A percentile compares a stretch with the other conserved stretches of the same genome.
Conservation (phyloP, 2,329 filamentous ascomycete species). For the Aspergillus spinulosporus region DNA sequence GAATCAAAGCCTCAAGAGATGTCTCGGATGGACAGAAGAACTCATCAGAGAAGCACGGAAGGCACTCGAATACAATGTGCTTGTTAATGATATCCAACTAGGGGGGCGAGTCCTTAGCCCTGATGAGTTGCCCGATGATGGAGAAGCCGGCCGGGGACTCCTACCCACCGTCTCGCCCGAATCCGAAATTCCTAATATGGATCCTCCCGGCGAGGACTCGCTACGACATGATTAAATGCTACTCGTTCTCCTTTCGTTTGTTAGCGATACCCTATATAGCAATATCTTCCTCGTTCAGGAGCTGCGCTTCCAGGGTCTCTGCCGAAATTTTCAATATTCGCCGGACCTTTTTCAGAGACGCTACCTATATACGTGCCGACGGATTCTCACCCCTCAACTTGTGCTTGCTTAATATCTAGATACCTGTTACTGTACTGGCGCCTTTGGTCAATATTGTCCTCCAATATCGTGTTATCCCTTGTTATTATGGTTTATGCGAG, state of each 20-base stretch:
- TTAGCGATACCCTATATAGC: conserved; percentile 6
- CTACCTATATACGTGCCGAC: neutral
- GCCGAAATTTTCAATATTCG: neutral
- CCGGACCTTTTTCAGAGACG: neutral
- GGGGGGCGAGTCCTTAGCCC: conserved; percentile 75
- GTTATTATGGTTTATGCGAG: conserved; percentile 14
- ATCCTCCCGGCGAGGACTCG: neutral
- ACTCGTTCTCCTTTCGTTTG: conserved; percentile 8
- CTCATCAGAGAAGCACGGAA: conserved; percentile 86
- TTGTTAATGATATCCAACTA: conserved; percentile 74
- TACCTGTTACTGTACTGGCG: conserved; percentile 5
- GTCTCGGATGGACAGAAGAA: conserved; percentile 84
- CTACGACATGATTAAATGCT: neutral
- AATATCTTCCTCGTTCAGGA: neutral
- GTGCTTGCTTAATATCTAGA: neutral
- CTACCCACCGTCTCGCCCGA: conserved; percentile 1
- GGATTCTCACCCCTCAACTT: neutral
- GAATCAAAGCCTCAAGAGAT: conserved; percentile 89
- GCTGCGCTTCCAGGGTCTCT: neutral
- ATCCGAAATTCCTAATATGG: neutral
- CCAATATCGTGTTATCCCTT: conserved; percentile 2
- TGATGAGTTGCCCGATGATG: conserved; percentile 57
- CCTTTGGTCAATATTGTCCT: conserved; percentile 13
- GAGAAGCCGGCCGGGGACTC: conserved; percentile 10
- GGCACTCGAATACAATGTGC: conserved; percentile 79